Evolutionary conservation across 257 asterid species (phyloP).

Genomic region (Ilex asprella): DNA sequence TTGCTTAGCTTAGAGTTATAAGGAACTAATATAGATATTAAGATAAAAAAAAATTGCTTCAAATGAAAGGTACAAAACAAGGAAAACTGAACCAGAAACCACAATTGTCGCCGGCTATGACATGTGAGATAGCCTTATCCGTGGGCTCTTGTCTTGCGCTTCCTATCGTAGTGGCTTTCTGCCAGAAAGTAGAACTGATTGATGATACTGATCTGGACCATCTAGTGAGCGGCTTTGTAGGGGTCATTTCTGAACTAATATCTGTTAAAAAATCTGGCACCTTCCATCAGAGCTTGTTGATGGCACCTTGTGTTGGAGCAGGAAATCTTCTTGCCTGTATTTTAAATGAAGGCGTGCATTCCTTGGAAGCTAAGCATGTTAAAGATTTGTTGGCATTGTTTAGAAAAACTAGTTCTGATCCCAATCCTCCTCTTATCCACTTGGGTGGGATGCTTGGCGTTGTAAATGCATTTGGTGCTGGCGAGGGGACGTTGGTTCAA

Average conservation of each 20-base stretch:
- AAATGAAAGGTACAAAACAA: constrained; percentile 8
- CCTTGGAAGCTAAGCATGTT: constrained; percentile 44
- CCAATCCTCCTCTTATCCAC: constrained; percentile 56
- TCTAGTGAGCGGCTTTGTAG: constrained; percentile 42
- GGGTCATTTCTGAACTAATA: constrained; percentile 52
- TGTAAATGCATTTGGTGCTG: constrained; percentile 79
- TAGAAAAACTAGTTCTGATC: constrained; percentile 56
- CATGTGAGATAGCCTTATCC: constrained; percentile 35
- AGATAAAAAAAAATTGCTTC: not conserved
- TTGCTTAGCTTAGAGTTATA: no score
- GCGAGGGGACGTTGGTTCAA: constrained; percentile 53
- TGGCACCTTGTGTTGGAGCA: constrained; percentile 82
- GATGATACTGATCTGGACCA: constrained; percentile 52
- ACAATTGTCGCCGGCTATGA: constrained; percentile 54
- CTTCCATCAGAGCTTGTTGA: constrained; percentile 62
- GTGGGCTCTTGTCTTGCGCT: constrained; percentile 77
- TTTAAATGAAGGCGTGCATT: constrained; percentile 44
- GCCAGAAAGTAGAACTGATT: constrained; percentile 69
- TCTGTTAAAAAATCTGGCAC: constrained; percentile 43
- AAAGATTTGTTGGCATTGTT: constrained; percentile 49
- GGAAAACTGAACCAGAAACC: constrained; percentile 60
- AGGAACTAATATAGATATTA: no score
- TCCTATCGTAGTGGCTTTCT: constrained; percentile 62
- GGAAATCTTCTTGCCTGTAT: constrained; percentile 64
- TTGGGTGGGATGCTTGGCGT: constrained; percentile 92